Evolutionary conservation across 1,139 yeast genomes (phyloP), one percentile per base, ranked within the genome.

Genomic region (Diutina pseudorugosa): DNA sequence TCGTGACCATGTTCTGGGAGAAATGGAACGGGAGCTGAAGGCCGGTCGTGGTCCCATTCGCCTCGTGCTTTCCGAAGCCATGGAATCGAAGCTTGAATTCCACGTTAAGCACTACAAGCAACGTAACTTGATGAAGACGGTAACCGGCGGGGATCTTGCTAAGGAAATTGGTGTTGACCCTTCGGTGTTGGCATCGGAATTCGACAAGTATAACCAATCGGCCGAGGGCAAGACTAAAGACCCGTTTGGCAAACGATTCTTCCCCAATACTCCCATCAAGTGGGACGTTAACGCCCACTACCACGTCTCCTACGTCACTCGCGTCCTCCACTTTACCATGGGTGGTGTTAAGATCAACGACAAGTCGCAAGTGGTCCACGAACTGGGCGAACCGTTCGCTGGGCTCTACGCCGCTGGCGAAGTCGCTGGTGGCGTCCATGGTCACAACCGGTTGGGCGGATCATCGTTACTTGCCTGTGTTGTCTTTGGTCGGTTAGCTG

Each of bases 311-410:
- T 75, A 69, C 57, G 76, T 85, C 50, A 84, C 93, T 1, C 80
- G 94, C 44, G 94, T 86, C 2, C 78, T 87, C 44, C 95, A 87
- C 63, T 87, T 85, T 68, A 85, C 95, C 8, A 84, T 86, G 90
- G 95, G 95, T 41, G 95, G 95, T 48, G 83, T 85, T 40, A 79
- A 79, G 62, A 83, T 85, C 61, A 79, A 84, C 61, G 76, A 73
- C 49, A 66, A 73, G 51, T 70, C 85, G 0, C 77, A 82, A 59
- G 88, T 85, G 1, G 57, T 83, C 51, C 68, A 72, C 52, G 66
- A 68, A 40, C 62, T 65, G 12, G 69, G 70, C n/a, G 58, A 57
- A 1, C 73, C 80, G 2, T 78, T 83, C 57, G 69, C 67, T 41
- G 91, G 89, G 1, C 67, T 84, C 40, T 85, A 73, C 62, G 93